Evolutionary conservation across 495 filamentous ascomycete species (phyloP).

Genomic region (Aspergillus affinis): DNA sequence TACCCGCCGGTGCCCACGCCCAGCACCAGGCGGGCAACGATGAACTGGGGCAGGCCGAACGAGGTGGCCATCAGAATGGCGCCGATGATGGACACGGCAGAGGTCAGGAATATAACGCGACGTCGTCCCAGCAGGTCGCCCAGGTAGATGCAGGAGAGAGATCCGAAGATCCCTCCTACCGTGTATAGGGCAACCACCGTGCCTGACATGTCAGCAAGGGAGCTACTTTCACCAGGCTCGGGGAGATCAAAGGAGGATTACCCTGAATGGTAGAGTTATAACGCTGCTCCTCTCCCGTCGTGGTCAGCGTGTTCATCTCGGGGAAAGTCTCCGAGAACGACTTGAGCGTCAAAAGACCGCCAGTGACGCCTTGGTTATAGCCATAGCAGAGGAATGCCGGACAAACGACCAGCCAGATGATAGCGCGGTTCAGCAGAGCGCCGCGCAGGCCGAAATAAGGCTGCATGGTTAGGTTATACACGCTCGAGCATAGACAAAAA

Average conservation of each 20-base stretch:
- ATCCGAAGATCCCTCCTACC: constrained; percentile 35
- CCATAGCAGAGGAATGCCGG: constrained; percentile 53
- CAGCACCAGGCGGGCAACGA: constrained; percentile 54
- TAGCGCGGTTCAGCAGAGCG: constrained; percentile 32
- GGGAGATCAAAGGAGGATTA: constrained; percentile 10
- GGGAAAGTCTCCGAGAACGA: constrained; percentile 50
- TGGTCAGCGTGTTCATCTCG: constrained; percentile 51
- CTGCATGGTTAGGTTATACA: constrained; percentile 21
- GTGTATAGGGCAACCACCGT: constrained; percentile 39
- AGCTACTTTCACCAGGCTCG: background rate
- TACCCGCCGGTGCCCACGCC: constrained; percentile 63
- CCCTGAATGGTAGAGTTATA: constrained; percentile 45
- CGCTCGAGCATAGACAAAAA: background rate
- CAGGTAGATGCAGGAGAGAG: constrained; percentile 32
- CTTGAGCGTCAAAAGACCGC: constrained; percentile 39
- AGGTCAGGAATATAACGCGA: constrained; percentile 32
- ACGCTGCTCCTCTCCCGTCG: constrained; percentile 26
- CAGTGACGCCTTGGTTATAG: constrained; percentile 50
- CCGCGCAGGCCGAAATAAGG: constrained; percentile 43
- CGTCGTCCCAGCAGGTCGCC: constrained; percentile 35
- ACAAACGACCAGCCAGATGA: constrained; percentile 39
- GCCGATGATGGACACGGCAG: constrained; percentile 36
- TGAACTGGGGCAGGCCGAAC: constrained; percentile 35
- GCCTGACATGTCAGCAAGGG: constrained; percentile 16
- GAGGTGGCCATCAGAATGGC: constrained; percentile 44